Evolutionary conservation across 768 basidiomycete species (phyloP).

Genomic region (Termitomyces sp.): DNA sequence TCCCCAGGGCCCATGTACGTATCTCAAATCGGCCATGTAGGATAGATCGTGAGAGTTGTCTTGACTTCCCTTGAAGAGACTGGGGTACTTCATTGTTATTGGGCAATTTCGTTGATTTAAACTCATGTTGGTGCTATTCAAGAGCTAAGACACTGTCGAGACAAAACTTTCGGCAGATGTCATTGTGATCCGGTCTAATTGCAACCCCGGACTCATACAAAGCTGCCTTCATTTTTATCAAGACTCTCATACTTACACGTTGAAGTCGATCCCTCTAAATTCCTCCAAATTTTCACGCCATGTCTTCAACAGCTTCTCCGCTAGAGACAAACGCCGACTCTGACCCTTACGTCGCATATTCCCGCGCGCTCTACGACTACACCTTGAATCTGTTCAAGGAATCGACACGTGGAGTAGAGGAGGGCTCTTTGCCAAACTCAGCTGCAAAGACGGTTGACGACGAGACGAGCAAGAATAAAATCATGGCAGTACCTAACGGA

Average conservation of each 20-base stretch:
- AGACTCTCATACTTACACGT: constrained; percentile 6
- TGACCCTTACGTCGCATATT: constrained; percentile 48
- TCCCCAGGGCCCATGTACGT: too few species aligned
- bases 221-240: not conserved
- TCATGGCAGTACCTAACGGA: not conserved
- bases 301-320: constrained; percentile 13
- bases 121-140: too few species aligned
- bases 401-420: constrained; percentile 54
- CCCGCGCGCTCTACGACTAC: constrained; percentile 62
- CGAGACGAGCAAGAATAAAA: constrained; percentile 3
- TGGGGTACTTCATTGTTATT: not conserved
- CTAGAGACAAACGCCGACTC: constrained; percentile 17
- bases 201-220: constrained; percentile 9
- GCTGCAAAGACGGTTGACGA: not conserved
- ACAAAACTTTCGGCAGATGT: constrained; percentile 9
- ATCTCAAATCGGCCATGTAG: too few species aligned
- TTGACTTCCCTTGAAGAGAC: not conserved
- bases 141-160: not conserved
- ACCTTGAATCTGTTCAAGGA: constrained; percentile 66
- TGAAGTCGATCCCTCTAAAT: constrained; percentile 6
- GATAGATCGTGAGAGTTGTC: not conserved
- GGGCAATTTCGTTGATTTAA: not conserved
- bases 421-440: constrained; percentile 16
- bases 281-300: not conserved
- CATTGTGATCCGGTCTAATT: constrained; percentile 18